Conservation (phyloP, 495 filamentous ascomycete species). For the Cercophora scortea region DNA sequence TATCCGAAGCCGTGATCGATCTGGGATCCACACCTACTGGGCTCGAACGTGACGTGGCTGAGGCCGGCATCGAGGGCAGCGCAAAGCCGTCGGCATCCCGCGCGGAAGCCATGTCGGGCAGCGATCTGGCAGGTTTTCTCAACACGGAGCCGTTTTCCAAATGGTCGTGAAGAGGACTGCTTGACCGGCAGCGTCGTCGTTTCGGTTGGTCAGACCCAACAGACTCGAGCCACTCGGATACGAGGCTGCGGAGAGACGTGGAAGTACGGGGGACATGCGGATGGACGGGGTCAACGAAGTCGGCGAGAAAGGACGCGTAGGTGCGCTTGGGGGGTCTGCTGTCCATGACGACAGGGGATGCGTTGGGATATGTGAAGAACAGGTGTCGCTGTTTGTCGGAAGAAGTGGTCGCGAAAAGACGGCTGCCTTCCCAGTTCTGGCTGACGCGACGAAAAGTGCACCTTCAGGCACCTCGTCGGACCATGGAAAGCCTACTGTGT, state of each 20-base stretch:
- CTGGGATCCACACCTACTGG: conserved; percentile 2
- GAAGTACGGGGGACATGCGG: not conserved
- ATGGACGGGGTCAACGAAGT: not conserved
- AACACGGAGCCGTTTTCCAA: not conserved
- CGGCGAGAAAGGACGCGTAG: not conserved
- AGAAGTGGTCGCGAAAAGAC: too few relatives aligned
- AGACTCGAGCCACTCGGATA: conserved; percentile 26
- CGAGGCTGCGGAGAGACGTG: conserved; percentile 15
- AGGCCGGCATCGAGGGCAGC: conserved; percentile 18
- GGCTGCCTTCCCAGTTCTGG: too few relatives aligned
- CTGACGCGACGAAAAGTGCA: too few relatives aligned
- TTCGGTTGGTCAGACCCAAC: conserved; percentile 14
- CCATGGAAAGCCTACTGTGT: too few relatives aligned
- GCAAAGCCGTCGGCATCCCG: conserved; percentile 15
- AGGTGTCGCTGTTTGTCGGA: too few relatives aligned
- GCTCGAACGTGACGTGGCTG: conserved; percentile 14
- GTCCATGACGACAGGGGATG: too few relatives aligned
- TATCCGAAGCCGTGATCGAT: not conserved
- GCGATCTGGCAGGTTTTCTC: conserved; percentile 16
- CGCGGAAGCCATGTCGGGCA: conserved; percentile 12
- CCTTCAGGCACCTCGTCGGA: too few relatives aligned
- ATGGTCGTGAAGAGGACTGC: conserved; percentile 4
- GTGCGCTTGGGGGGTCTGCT: not conserved
- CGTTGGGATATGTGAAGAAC: too few relatives aligned
- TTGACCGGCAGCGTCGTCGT: not conserved